A percentile compares a stretch with the other conserved stretches of the same genome.
These are phyloP conservation scores for Mucor irregularis DNA, from an alignment of 371 early-diverging fungal species.

Conservation along the genomic window DNA sequence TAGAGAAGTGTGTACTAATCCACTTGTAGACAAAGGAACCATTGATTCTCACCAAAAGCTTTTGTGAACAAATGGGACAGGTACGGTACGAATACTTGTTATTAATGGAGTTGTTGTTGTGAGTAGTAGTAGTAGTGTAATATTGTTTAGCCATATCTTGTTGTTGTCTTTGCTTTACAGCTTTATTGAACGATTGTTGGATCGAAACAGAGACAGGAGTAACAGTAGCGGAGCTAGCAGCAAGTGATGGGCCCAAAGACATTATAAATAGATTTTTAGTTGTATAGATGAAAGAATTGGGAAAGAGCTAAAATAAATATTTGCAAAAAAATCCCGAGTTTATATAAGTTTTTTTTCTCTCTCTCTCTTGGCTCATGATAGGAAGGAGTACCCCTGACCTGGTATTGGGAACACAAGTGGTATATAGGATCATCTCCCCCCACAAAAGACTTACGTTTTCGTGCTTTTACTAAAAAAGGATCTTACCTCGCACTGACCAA, in stretches of 20 bases:
- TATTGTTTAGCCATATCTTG: neutral
- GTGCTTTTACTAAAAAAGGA: neutral
- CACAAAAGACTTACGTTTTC: neutral
- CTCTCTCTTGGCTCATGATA: too few species aligned
- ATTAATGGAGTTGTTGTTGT: conserved; percentile 3
- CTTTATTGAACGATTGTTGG: conserved; percentile 8
- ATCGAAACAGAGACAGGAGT: neutral
- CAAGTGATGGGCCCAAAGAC: conserved; percentile 7
- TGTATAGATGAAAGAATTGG: neutral
- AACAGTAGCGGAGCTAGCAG: neutral
- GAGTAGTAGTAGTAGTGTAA: neutral
- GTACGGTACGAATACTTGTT: conserved; percentile 31
- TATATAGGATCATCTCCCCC: neutral
- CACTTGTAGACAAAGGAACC: conserved; percentile 50
- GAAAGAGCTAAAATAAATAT: neutral
- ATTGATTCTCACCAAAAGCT: conserved; percentile 46
- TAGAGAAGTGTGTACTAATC: conserved; percentile 49
- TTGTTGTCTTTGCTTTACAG: neutral
- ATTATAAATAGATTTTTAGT: neutral
- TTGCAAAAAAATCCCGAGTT: neutral
- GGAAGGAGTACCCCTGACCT: neutral
- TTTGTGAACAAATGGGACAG: conserved; percentile 49
- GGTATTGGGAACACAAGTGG: neutral
- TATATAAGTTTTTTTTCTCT: neutral
- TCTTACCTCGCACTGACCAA: neutral